Percentiles rank a stretch among this genome's conserved stretches.
Evolutionary conservation across 441 rosid species (phyloP).

Genomic region (Populus hybrid): DNA sequence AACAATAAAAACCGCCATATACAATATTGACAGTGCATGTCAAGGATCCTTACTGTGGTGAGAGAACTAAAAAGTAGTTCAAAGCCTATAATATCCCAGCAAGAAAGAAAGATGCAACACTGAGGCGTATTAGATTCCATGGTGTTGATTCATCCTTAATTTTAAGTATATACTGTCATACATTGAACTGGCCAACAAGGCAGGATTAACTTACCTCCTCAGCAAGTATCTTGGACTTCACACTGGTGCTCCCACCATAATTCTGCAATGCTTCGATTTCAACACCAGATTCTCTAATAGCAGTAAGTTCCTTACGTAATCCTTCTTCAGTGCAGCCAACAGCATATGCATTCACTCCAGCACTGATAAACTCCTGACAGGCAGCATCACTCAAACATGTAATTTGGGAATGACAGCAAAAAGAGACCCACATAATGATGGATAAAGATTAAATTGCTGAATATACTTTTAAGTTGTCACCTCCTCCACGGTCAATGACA

Average conservation of each 20-base stretch:
- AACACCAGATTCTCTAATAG: slow-evolving; percentile 61
- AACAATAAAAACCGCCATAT: not conserved
- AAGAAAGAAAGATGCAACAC: not conserved
- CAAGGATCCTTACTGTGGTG: not conserved
- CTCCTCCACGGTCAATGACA: slow-evolving; percentile 84
- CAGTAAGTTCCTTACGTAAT: slow-evolving; percentile 64
- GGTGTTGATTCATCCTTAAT: not conserved
- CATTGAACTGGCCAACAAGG: not conserved
- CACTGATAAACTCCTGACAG: slow-evolving; percentile 70
- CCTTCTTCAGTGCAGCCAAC: slow-evolving; percentile 85
- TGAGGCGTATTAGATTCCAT: no score
- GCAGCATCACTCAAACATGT: slow-evolving; percentile 13
- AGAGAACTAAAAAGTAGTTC: not conserved
- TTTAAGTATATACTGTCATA: not conserved
- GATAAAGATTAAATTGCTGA: slow-evolving; percentile 20
- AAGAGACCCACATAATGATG: slow-evolving; percentile 6
- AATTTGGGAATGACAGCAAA: slow-evolving; percentile 8
- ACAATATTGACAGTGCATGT: not conserved
- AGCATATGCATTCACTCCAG: slow-evolving; percentile 91
- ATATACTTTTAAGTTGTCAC: slow-evolving; percentile 82
- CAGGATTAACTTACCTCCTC: slow-evolving; percentile 46
- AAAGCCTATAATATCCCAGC: not conserved
- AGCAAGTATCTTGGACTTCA: slow-evolving; percentile 53
- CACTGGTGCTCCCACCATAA: slow-evolving; percentile 60
- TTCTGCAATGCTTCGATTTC: slow-evolving; percentile 59